Percentiles rank a stretch among this genome's conserved stretches.
phyloP scores from a whole-genome alignment of 2,329 filamentous ascomycete species.

The Fonsecaea erecta region DNA sequence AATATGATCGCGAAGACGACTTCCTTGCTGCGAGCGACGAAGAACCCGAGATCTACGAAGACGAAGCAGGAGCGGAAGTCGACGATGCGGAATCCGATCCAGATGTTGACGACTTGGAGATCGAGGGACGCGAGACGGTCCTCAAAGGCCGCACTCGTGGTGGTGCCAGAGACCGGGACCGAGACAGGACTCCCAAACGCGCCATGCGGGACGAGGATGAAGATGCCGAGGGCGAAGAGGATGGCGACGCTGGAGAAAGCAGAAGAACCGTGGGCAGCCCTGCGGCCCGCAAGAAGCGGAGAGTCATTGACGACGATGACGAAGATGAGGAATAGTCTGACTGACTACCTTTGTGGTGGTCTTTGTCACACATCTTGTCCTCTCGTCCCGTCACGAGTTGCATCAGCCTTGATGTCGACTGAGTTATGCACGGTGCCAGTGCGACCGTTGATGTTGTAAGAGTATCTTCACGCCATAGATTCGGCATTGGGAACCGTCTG shows the following conservation, averaged over 20 bases:
- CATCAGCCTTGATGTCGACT: background rate
- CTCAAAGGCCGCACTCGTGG: constrained; percentile 33
- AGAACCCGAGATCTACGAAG: constrained; percentile 52
- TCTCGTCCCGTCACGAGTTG: background rate
- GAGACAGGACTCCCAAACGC: constrained; percentile 21
- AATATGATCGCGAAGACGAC: constrained; percentile 81
- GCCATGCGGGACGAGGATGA: constrained; percentile 26
- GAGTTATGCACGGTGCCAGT: background rate
- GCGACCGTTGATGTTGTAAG: background rate
- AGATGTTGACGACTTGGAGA: constrained; percentile 48
- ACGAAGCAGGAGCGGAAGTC: constrained; percentile 50
- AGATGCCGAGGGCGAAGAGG: constrained; percentile 30
- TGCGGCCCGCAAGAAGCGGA: constrained; percentile 36
- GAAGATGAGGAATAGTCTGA: constrained; percentile 30
- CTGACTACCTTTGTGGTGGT: too few relatives aligned
- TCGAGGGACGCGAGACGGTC: constrained; percentile 39
- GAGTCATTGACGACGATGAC: constrained; percentile 38
- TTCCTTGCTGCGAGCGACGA: constrained; percentile 66
- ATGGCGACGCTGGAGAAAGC: constrained; percentile 23
- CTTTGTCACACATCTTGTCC: background rate
- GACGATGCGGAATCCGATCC: constrained; percentile 46
- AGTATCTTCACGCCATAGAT: background rate
- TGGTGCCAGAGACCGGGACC: constrained; percentile 20
- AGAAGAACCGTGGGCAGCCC: constrained; percentile 25
- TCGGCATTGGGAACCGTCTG: background rate